These are phyloP conservation scores for Myxozyma kluyveri DNA, from an alignment of 805 yeast genomes.

Conservation along the genomic window DNA sequence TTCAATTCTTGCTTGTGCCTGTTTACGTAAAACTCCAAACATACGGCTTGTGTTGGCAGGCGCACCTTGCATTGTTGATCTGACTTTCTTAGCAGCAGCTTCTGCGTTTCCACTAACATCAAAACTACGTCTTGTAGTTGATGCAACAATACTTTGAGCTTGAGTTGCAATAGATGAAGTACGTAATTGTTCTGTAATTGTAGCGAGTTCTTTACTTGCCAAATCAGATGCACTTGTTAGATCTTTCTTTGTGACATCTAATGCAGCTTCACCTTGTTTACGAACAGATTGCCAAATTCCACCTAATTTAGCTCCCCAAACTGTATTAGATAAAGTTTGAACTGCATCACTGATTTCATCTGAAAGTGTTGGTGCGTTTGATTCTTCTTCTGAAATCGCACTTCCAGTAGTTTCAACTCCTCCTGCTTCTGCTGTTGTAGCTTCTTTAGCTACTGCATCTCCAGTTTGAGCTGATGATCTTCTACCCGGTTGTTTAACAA, in stretches of 20 bases:
- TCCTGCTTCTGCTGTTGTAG: neutral
- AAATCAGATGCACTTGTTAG: constrained; percentile 31
- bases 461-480: neutral
- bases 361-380: constrained; percentile 9
- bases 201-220: constrained; percentile 22
- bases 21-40: constrained; percentile 38
- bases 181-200: constrained; percentile 20
- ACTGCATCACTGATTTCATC: constrained; percentile 29
- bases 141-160: constrained; percentile 11
- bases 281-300: constrained; percentile 36
- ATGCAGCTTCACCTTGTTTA: constrained; percentile 34
- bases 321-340: constrained; percentile 20
- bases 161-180: constrained; percentile 24
- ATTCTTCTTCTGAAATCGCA: neutral
- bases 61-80: constrained; percentile 8
- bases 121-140: constrained; percentile 13
- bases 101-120: constrained; percentile 7
- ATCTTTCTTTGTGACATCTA: constrained; percentile 34
- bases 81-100: constrained; percentile 6
- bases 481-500: neutral
- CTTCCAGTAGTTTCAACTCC: neutral
- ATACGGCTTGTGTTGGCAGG: constrained; percentile 32
- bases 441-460: neutral
- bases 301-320: constrained; percentile 30
- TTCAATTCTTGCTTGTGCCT: constrained; percentile 65